phyloP scores from a whole-genome alignment of 78 protist species.

The Polysphondylium violaceum region DNA sequence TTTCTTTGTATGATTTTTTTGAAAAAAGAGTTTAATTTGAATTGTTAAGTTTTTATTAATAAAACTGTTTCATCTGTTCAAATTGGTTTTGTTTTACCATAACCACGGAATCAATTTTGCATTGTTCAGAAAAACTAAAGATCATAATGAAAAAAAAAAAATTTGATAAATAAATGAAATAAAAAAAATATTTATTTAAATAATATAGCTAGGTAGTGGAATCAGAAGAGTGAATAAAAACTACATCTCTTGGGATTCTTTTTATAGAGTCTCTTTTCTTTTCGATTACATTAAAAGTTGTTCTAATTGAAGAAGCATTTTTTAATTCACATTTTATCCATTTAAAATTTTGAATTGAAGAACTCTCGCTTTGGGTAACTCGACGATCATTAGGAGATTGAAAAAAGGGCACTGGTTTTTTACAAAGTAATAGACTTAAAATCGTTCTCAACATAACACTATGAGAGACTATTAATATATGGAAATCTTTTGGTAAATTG shows the following conservation, averaged over 20 bases:
- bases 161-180: not conserved
- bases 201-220: not conserved
- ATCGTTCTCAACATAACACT: slow-evolving; percentile 38
- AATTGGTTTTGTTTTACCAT: no score
- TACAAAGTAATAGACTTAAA: slow-evolving; percentile 42
- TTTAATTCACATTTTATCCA: slow-evolving; percentile 73
- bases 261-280: slow-evolving; percentile 27
- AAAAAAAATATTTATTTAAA: no score
- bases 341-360: slow-evolving; percentile 55
- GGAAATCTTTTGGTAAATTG: slow-evolving; percentile 11
- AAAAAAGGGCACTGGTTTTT: slow-evolving; percentile 13
- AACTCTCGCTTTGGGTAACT: slow-evolving; percentile 36
- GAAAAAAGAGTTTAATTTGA: no score
- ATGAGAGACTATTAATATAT: slow-evolving; percentile 65
- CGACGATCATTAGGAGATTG: no score
- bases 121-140: no score
- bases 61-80: no score
- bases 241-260: slow-evolving; percentile 45
- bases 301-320: slow-evolving; percentile 35
- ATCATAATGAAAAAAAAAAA: no score
- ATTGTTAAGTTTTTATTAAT: no score
- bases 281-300: slow-evolving; percentile 42
- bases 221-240: slow-evolving; percentile 1
- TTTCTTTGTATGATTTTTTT: no score
- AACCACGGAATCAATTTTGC: no score